A percentile compares a stretch with the other conserved stretches of the same genome.
These are phyloP conservation scores for Solanum bulbocastanum DNA, from an alignment of 257 asterid species.

Conservation along the genomic window DNA sequence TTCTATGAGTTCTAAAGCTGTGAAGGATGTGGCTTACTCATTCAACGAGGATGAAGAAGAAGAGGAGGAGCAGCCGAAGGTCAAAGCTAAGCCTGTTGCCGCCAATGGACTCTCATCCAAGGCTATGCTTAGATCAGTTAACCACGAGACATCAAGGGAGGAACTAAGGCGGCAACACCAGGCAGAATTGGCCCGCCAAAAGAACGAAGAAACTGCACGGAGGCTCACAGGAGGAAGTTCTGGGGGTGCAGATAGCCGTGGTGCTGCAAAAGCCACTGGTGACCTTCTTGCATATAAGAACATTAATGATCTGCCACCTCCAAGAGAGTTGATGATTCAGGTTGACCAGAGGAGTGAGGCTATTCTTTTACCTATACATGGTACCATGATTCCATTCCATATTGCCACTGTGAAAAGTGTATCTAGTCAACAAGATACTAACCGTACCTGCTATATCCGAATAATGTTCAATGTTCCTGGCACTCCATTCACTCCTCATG, in stretches of 20 bases:
- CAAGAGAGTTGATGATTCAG: constrained; percentile 20
- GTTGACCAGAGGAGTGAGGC: constrained; percentile 23
- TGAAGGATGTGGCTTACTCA: constrained; percentile 19
- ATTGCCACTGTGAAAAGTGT: constrained; percentile 18
- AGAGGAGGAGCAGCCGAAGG: constrained; percentile 5
- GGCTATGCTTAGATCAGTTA: constrained; percentile 21
- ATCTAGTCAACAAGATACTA: constrained; percentile 24
- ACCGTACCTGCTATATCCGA: constrained; percentile 20
- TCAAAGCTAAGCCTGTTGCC: constrained; percentile 4
- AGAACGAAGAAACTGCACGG: constrained; percentile 21
- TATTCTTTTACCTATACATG: constrained; percentile 15
- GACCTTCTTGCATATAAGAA: constrained; percentile 19
- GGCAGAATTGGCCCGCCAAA: constrained; percentile 22
- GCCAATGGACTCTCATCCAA: constrained; percentile 8
- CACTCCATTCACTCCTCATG: constrained; percentile 10
- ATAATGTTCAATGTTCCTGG: constrained; percentile 18
- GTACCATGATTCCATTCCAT: constrained; percentile 22
- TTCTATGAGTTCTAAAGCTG: constrained; percentile 19
- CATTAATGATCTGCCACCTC: constrained; percentile 23
- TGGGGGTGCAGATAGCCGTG: constrained; percentile 12
- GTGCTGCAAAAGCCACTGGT: constrained; percentile 12
- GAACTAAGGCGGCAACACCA: constrained; percentile 22
- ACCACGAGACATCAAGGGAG: constrained; percentile 22
- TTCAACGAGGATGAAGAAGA: constrained; percentile 24
- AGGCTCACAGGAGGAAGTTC: constrained; percentile 17